Evolutionary conservation across 2,329 filamentous ascomycete genomes (phyloP), one percentile per base, ranked within the genome.

Genomic region (Alternaria alternata): DNA sequence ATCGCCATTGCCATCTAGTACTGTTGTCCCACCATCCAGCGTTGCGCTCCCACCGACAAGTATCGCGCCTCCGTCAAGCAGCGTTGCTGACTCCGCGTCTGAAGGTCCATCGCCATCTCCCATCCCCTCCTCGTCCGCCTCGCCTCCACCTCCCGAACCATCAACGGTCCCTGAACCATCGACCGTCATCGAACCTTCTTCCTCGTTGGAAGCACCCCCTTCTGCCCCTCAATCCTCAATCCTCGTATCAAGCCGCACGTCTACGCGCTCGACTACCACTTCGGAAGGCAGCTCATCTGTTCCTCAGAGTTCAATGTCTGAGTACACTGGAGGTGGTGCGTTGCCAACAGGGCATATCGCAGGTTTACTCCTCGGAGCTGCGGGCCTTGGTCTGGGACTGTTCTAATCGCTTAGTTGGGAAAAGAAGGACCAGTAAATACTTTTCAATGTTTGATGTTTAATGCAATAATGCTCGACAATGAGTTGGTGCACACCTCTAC

Each of bases 291-390:
- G 57, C 3, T 47, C 57, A 5, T 57, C 60, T 24, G 48, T 49
- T 24, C 54, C 61, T 8, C 28, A 28, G 18, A 65, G 63, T 46
- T 42, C 49, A 12, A 38, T 54, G 16, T 30, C 54, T n/a, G 39
- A 59, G 28, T 68, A 62, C 22, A 67, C 67, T 20, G 68, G 61
- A 16, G 71, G 63, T 9, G 72, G 67, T 3, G 67, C 62, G 0
- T 47, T 57, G 12, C 64, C 61, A 4, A 65, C 62, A 9, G 64
- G 60, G 9, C 51, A 64, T 11, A 54, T 71, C 11, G 70, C 65
- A 9, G 67, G 68, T 1, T 65, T 67, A 54, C 38, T 73, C 3
- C 49, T 74, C 46, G 71, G 72, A 20, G 71, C 69, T 16, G 70
- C 68, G 7, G 71, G 69, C 14, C 8, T 74, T 24, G 71, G 71